These are phyloP conservation scores for Dianthus caryophyllus DNA, from an alignment of 148 eudicot species.

Conservation along the genomic window DNA sequence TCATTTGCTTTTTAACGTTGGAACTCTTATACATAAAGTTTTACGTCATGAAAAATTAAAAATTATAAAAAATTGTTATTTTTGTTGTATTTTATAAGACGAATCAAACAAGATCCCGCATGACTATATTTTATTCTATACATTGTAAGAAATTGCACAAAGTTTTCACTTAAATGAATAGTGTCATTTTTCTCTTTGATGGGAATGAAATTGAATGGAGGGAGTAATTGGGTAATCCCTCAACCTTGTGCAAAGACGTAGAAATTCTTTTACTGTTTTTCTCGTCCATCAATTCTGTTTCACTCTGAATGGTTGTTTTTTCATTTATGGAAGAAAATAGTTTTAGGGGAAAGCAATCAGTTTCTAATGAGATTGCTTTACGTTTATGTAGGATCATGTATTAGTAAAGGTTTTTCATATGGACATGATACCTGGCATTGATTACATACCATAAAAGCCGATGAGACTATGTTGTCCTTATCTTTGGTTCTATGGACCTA, in stretches of 20 bases:
- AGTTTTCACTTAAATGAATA: too few relatives aligned
- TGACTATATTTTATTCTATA: too few relatives aligned
- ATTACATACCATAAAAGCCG: conserved; percentile 21
- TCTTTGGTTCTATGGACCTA: background rate
- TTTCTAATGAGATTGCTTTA: too few relatives aligned
- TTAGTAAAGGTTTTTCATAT: background rate
- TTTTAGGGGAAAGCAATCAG: background rate
- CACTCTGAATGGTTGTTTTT: background rate
- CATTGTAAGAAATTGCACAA: too few relatives aligned
- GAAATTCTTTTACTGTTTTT: background rate
- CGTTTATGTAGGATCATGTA: background rate
- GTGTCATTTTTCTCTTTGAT: too few relatives aligned
- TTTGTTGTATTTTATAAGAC: too few relatives aligned
- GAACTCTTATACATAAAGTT: too few relatives aligned
- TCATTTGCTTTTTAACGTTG: too few relatives aligned
- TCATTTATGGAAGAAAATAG: conserved; percentile 1
- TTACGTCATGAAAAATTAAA: too few relatives aligned
- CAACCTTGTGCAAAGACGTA: background rate
- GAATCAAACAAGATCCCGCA: too few relatives aligned
- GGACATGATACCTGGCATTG: conserved; percentile 10
- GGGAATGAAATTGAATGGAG: too few relatives aligned
- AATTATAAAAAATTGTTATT: too few relatives aligned
- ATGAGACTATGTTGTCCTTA: conserved; percentile 2
- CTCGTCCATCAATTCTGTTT: background rate
- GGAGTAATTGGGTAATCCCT: background rate